Conservation (phyloP, 169 alveolate species). For the Plasmodium gaboni region DNA sequence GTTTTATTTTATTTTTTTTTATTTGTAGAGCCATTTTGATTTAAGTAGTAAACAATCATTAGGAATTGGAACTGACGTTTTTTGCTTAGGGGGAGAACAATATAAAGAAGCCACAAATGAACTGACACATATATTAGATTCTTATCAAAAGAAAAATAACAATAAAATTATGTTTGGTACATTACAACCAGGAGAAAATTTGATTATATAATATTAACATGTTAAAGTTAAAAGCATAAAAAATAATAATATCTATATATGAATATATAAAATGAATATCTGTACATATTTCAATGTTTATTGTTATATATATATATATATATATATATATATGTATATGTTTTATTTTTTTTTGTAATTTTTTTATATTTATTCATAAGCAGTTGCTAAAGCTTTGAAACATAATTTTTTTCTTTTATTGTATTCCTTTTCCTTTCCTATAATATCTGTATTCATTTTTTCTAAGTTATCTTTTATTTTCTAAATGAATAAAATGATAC, state of each 20-base stretch:
- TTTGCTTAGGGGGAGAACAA: constrained; percentile 75
- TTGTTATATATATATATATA: neutral
- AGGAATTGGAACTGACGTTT: constrained; percentile 71
- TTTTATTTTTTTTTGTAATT: neutral
- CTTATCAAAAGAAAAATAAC: constrained; percentile 46
- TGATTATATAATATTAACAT: constrained; percentile 12
- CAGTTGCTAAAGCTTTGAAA: constrained; percentile 71
- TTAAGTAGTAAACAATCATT: constrained; percentile 58
- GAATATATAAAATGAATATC: too few relatives aligned
- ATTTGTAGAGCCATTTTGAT: constrained; percentile 57
- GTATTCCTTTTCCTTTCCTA: constrained; percentile 67
- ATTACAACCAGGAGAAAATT: constrained; percentile 70
- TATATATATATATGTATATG: constrained; percentile 2
- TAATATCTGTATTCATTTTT: constrained; percentile 62
- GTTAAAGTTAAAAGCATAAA: neutral
- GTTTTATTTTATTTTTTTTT: neutral
- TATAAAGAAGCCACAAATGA: constrained; percentile 68
- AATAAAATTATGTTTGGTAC: constrained; percentile 64
- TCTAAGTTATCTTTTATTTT: constrained; percentile 53
- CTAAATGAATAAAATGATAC: constrained; percentile 11
- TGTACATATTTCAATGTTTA: neutral
- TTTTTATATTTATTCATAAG: constrained; percentile 33
- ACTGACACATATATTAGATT: constrained; percentile 12
- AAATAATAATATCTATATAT: neutral
- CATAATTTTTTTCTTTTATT: constrained; percentile 72